Conservation (phyloP, 2,329 filamentous ascomycete genomes). For the Elsinoe ampelina region DNA sequence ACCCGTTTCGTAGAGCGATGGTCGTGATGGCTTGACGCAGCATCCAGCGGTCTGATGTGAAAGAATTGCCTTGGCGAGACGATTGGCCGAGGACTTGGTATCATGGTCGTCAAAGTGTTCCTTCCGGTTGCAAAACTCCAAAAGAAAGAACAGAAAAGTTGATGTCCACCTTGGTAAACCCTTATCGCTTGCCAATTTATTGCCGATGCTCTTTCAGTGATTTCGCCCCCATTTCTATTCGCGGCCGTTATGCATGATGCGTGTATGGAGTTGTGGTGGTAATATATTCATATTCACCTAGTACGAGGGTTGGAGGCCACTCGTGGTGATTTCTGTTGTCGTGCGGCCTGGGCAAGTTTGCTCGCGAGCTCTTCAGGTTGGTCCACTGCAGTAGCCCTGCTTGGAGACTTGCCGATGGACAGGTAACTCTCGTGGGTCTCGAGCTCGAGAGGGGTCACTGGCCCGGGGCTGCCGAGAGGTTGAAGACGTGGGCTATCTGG, state of each 20-base stretch:
- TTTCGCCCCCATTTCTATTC: neutral
- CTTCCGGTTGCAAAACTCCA: neutral
- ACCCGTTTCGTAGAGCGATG: neutral
- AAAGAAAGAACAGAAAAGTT: neutral
- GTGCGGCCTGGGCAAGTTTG: conserved; percentile 32
- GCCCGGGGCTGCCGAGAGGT: conserved; percentile 43
- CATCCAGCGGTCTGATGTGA: neutral
- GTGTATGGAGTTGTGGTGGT: neutral
- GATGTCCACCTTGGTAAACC: neutral
- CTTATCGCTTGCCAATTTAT: neutral
- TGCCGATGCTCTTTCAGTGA: neutral
- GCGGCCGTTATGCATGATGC: neutral
- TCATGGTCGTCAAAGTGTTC: conserved; percentile 6
- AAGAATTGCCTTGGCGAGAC: neutral
- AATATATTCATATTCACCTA: neutral
- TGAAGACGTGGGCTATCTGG: conserved; percentile 41
- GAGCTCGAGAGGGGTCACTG: conserved; percentile 44
- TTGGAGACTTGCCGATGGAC: conserved; percentile 29
- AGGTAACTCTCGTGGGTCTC: conserved; percentile 38
- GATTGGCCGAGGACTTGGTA: neutral
- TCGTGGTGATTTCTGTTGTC: conserved; percentile 5
- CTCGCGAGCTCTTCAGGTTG: conserved; percentile 36
- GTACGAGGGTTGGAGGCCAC: neutral
- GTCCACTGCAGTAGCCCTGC: conserved; percentile 13
- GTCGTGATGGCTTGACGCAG: conserved; percentile 10